These are phyloP conservation scores for Leavenworthia alabamica DNA, from an alignment of 345 rosid species.

Conservation along the genomic window DNA sequence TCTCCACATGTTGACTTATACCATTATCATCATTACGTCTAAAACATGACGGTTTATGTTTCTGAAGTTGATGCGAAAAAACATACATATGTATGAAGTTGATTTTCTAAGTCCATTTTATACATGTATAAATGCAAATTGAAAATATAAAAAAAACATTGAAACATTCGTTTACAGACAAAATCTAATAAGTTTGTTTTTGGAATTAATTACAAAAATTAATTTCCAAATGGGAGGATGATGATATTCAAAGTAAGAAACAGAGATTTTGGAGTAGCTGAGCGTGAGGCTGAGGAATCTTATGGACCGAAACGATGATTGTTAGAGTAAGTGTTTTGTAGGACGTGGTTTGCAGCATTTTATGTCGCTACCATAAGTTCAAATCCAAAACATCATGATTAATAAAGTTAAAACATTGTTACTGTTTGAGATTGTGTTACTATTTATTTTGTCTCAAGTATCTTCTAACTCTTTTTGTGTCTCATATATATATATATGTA, in stretches of 20 bases:
- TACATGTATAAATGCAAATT: background rate
- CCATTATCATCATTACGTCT: constrained; percentile 8
- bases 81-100: background rate
- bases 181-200: background rate
- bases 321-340: background rate
- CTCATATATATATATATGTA: background rate
- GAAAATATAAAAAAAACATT: background rate
- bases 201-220: background rate
- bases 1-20: constrained; percentile 15
- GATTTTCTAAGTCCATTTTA: background rate
- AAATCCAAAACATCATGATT: constrained; percentile 6
- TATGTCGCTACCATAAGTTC: background rate
- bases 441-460: background rate
- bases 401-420: background rate
- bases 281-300: background rate
- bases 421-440: background rate
- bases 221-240: background rate
- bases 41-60: background rate
- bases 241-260: background rate
- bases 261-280: background rate
- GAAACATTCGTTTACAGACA: background rate
- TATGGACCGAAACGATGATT: background rate
- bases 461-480: background rate
- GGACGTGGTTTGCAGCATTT: constrained; percentile 7
- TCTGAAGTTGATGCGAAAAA: background rate